Evolutionary conservation across 2,329 filamentous ascomycete genomes (phyloP), one percentile per base, ranked within the genome.

Genomic region (Lachnellula subtilissima): DNA sequence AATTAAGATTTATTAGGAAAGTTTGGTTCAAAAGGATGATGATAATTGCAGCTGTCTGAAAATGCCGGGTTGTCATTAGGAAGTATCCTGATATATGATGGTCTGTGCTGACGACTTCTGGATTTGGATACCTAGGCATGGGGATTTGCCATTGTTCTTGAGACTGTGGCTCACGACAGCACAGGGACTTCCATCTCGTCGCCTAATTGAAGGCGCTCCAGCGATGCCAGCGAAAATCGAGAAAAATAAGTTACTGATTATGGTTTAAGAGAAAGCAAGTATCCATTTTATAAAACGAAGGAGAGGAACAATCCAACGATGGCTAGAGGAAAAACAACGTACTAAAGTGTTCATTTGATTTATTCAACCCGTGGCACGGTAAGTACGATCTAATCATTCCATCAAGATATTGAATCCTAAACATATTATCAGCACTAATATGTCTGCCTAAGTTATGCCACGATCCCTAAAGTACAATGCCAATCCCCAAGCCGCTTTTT

Each of bases 41-140:
- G 4, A 68, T 58, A 1, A 69, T 61, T 2, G 64, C 65, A 6
- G 66, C 65, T 22, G 54, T 66, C 63, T 9, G 54, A 58, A 23
- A 59, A 64, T 11, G 23, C 60, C 25, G 57, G 25, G 15, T 57
- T 51, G 42, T 52, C 55, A 43, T 63, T 3, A 69, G 51, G 50
- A 63, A 68, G 50, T 67, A 69, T 32, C 65, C 65, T 2, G 65
- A 62, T 9, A 65, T 55, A 28, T 64, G 57, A 6, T 57, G 48
- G 12, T 65, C 64, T 9, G 57, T 52, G 35, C 58, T 62, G n/a
- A 63, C 62, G 1, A 65, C 53, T 12, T 63, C 42, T 5, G 66
- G 62, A 5, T 49, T 55, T 22, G 66, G 66, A 52, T 67, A 22
- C 22, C 22, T 22, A 69, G 1, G 64, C 65, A 40, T 54, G 45